These are phyloP conservation scores for Geoglossum glabrum DNA, from an alignment of 495 filamentous ascomycete species.

Conservation along the genomic window DNA sequence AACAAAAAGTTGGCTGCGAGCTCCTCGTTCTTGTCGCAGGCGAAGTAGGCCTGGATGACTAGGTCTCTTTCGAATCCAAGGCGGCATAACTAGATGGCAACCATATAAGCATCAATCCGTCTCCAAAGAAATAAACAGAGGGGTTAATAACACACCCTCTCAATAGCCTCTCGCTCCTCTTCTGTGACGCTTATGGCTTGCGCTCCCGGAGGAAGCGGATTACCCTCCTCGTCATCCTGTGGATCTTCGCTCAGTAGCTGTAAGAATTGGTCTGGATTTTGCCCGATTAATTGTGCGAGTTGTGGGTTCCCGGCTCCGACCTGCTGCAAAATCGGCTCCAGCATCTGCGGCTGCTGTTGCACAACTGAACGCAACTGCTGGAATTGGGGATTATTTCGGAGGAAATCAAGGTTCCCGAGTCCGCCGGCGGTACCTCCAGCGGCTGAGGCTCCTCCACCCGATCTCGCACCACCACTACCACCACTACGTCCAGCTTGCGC, in stretches of 20 bases:
- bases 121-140: background rate
- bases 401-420: conserved; percentile 70
- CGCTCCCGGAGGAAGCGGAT: conserved; percentile 68
- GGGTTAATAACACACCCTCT: conserved; percentile 45
- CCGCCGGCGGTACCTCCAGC: conserved; percentile 34
- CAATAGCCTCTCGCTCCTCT: conserved; percentile 90
- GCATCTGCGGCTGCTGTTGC: conserved; percentile 92
- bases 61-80: conserved; percentile 83
- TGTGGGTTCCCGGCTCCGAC: conserved; percentile 91
- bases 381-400: conserved; percentile 93
- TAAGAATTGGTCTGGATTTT: conserved; percentile 83
- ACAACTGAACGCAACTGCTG: conserved; percentile 93
- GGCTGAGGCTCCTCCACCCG: conserved; percentile 16
- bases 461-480: conserved; percentile 10
- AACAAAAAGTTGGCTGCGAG: conserved; percentile 94
- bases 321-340: conserved; percentile 91
- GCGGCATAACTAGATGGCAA: conserved; percentile 47
- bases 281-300: conserved; percentile 72
- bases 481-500: conserved; percentile 48
- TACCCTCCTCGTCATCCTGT: conserved; percentile 32
- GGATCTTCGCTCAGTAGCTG: conserved; percentile 66
- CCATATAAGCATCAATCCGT: conserved; percentile 15
- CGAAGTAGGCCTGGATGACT: conserved; percentile 96
- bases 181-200: conserved; percentile 83
- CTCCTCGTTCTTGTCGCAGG: conserved; percentile 98